Evolutionary conservation across 208 protist genomes (phyloP).

Genomic region (Leishmania tropica): DNA sequence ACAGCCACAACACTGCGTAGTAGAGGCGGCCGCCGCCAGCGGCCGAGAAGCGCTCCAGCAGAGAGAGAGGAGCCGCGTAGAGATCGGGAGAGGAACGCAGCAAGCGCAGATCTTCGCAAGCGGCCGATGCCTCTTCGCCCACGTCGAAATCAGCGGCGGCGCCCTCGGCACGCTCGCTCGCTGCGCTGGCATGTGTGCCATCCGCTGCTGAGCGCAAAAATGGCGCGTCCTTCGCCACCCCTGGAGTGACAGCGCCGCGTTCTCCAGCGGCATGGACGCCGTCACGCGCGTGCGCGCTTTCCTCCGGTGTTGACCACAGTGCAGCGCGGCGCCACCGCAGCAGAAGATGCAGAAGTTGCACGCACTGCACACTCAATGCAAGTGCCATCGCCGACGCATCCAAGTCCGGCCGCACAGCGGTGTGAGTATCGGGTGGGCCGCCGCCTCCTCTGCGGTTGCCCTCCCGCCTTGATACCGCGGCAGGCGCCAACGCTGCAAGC

Average conservation of each 20-base stretch:
- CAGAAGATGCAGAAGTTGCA: constrained; percentile 68
- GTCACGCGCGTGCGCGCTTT: background rate
- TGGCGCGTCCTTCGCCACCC: background rate
- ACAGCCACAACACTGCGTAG: constrained; percentile 47
- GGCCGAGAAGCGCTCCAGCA: constrained; percentile 31
- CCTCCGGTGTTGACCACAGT: constrained; percentile 58
- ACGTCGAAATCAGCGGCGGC: background rate
- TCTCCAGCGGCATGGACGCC: background rate
- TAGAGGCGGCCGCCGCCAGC: constrained; percentile 43
- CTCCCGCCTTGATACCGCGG: background rate
- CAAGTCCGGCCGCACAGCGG: background rate
- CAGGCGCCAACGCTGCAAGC: background rate
- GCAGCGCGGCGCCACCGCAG: constrained; percentile 51
- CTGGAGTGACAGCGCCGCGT: background rate
- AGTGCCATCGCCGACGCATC: constrained; percentile 16
- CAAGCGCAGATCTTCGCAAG: constrained; percentile 33
- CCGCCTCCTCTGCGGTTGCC: background rate
- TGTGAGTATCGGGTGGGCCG: background rate
- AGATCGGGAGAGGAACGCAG: constrained; percentile 30
- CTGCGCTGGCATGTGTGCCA: background rate
- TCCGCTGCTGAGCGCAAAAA: background rate
- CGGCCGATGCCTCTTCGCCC: constrained; percentile 1
- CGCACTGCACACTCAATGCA: constrained; percentile 42
- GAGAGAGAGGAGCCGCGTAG: constrained; percentile 14
- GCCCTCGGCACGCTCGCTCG: background rate